A percentile compares a stretch with the other conserved stretches of the same genome.
Evolutionary conservation across 2,329 filamentous ascomycete species (phyloP).

Genomic region (Fusarium multiceps): DNA sequence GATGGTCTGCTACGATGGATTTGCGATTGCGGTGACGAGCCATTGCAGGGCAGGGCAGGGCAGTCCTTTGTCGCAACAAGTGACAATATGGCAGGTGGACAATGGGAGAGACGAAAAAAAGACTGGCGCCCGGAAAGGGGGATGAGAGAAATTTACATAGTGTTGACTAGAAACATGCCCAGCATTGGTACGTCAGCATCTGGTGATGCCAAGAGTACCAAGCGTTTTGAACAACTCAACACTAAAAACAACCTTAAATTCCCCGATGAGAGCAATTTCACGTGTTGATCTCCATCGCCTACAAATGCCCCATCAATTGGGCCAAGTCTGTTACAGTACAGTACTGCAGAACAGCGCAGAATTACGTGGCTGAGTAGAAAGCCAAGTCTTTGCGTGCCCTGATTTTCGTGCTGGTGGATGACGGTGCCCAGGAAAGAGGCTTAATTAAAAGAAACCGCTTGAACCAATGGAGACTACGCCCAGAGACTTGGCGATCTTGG

Average conservation of each 20-base stretch:
- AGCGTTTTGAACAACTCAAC: constrained; percentile 23
- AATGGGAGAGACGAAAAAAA: too few species aligned
- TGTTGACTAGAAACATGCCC: not conserved
- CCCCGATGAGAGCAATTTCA: not conserved
- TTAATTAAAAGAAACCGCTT: constrained; percentile 1
- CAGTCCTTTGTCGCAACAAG: too few species aligned
- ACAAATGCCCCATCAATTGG: not conserved
- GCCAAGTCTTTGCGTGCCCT: constrained; percentile 13
- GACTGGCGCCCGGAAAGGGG: not conserved
- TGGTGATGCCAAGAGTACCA: constrained; percentile 20
- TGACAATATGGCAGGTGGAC: too few species aligned
- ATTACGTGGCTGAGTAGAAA: not conserved
- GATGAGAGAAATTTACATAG: not conserved
- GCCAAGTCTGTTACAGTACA: too few species aligned
- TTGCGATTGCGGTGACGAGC: constrained; percentile 8
- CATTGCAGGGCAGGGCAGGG: constrained; percentile 7
- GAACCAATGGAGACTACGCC: constrained; percentile 1
- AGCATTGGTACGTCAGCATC: constrained; percentile 22
- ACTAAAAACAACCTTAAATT: constrained; percentile 9
- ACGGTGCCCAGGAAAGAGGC: constrained; percentile 28
- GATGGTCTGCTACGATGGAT: constrained; percentile 41
- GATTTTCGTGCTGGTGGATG: constrained; percentile 8
- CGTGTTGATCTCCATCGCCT: not conserved
- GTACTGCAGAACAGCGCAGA: not conserved
- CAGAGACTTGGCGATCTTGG: constrained; percentile 25